Conservation (phyloP, 495 filamentous ascomycete genomes). For the Bombardia bombarda region DNA sequence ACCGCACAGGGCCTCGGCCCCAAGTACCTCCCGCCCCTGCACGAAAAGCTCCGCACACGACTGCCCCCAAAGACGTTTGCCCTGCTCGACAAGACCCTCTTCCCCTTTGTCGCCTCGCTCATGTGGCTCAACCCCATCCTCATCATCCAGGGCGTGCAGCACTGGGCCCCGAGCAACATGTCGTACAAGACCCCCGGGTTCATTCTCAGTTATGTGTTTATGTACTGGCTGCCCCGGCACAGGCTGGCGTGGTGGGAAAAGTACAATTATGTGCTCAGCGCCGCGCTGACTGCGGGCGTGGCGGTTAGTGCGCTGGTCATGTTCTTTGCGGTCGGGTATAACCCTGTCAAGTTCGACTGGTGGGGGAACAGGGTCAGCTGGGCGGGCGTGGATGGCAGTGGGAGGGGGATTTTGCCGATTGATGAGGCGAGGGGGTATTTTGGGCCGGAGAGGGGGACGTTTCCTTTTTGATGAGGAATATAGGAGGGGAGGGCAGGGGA, state of each 20-base stretch:
- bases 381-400: constrained; percentile 23
- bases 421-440: constrained; percentile 26
- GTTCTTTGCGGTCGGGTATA: constrained; percentile 51
- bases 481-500: no score
- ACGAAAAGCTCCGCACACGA: constrained; percentile 17
- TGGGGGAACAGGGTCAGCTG: constrained; percentile 49
- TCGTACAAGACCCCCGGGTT: constrained; percentile 25
- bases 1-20: constrained; percentile 22
- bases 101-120: constrained; percentile 19
- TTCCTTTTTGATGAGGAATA: no score
- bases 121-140: constrained; percentile 24
- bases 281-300: constrained; percentile 53
- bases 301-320: constrained; percentile 53
- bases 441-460: constrained; percentile 27
- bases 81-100: constrained; percentile 18
- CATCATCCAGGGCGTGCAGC: constrained; percentile 24
- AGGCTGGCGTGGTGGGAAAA: constrained; percentile 32
- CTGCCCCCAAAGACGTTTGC: constrained; percentile 16
- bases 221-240: constrained; percentile 19
- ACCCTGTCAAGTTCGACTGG: constrained; percentile 46
- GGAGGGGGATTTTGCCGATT: constrained; percentile 18
- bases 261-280: constrained; percentile 59
- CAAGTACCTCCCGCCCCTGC: constrained; percentile 20
- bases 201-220: constrained; percentile 23
- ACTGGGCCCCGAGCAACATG: constrained; percentile 26